Evolutionary conservation across 306 rosid species (phyloP).

Genomic region (Pachyrhizus erosus): DNA sequence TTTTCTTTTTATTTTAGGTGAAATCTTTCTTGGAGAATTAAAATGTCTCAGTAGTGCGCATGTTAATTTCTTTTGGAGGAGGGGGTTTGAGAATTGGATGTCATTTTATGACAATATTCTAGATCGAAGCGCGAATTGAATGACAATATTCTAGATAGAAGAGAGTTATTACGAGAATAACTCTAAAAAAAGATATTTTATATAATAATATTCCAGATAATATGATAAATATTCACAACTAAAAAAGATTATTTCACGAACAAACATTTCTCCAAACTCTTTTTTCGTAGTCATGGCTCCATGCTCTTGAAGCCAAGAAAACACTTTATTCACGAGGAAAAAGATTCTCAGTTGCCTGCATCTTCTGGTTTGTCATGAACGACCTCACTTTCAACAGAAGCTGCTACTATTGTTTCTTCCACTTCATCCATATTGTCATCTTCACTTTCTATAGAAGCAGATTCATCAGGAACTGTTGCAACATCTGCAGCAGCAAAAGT

Average conservation of each 20-base stretch:
- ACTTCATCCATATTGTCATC: not conserved
- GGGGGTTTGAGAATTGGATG: too few relatives aligned
- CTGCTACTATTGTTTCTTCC: constrained; percentile 11
- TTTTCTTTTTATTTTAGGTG: not conserved
- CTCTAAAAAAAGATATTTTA: too few relatives aligned
- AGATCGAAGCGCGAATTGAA: too few relatives aligned
- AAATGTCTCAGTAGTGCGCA: too few relatives aligned
- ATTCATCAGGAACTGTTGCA: constrained; percentile 21
- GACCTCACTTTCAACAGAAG: constrained; percentile 14
- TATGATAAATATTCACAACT: not conserved
- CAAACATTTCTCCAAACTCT: constrained; percentile 24
- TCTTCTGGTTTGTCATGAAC: constrained; percentile 24
- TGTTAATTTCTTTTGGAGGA: too few relatives aligned
- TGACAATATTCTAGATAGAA: too few relatives aligned
- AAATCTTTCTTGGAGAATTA: not conserved
- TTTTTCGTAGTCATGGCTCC: too few relatives aligned
- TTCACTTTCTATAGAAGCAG: constrained; percentile 19
- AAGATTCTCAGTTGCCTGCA: constrained; percentile 24
- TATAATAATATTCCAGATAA: not conserved
- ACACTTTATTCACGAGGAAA: not conserved
- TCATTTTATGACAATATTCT: too few relatives aligned
- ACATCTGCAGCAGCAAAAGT: constrained; percentile 27
- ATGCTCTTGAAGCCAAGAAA: constrained; percentile 8
- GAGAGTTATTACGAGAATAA: too few relatives aligned
- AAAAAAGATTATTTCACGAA: not conserved